Conservation (phyloP, 2,329 filamentous ascomycete genomes). For the Nemania diffusa region DNA sequence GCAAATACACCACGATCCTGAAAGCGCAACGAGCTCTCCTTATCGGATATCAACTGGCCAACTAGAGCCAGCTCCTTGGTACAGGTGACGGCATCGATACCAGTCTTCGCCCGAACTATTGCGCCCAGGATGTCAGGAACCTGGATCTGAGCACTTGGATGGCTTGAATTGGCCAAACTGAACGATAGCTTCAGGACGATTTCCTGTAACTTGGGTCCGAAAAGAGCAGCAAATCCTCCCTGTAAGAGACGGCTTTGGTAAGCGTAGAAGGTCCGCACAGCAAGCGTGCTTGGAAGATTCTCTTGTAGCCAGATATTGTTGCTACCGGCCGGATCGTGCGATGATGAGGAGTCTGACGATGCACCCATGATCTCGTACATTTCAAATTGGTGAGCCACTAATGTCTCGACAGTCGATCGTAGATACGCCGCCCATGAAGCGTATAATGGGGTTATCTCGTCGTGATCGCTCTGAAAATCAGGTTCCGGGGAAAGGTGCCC, state of each 20-base stretch:
- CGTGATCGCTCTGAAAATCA: conserved; percentile 54
- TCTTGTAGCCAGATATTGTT: conserved; percentile 44
- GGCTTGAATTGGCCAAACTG: conserved; percentile 56
- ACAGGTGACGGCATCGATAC: conserved; percentile 57
- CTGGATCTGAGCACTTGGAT: conserved; percentile 48
- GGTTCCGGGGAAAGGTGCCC: conserved; percentile 63
- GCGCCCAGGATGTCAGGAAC: conserved; percentile 59
- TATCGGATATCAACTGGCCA: conserved; percentile 60
- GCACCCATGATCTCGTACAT: conserved; percentile 61
- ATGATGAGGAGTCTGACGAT: conserved; percentile 42
- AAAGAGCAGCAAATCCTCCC: conserved; percentile 61
- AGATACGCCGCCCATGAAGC: conserved; percentile 63
- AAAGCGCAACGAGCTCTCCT: conserved; percentile 57
- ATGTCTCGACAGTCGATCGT: conserved; percentile 59
- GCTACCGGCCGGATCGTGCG: conserved; percentile 48
- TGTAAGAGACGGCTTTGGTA: conserved; percentile 64
- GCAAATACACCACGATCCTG: conserved; percentile 63
- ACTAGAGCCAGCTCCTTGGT: conserved; percentile 61
- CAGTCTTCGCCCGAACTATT: conserved; percentile 57
- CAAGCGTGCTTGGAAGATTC: conserved; percentile 59
- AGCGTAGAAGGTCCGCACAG: conserved; percentile 62
- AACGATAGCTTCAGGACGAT: conserved; percentile 64
- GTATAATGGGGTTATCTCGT: conserved; percentile 58
- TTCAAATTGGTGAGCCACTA: conserved; percentile 64
- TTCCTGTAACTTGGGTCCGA: conserved; percentile 63